These are phyloP conservation scores for Leccinum variabile DNA, from an alignment of 1,284 basidiomycete species.

Conservation along the genomic window DNA sequence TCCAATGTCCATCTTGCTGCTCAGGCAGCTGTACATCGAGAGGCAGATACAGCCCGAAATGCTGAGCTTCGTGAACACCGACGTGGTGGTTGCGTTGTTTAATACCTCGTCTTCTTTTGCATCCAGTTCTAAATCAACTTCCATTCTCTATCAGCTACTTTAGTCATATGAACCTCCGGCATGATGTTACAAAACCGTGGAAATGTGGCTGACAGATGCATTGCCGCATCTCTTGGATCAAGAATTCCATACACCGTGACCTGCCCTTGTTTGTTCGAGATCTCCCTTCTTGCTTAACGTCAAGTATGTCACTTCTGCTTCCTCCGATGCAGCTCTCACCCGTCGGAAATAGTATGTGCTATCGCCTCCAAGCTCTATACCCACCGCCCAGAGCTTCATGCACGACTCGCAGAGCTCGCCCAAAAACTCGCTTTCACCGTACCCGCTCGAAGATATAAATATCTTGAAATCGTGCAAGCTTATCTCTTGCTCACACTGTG, in stretches of 20 bases:
- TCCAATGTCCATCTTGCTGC: conserved; percentile 83
- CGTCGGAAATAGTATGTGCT: conserved; percentile 70
- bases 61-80: conserved; percentile 78
- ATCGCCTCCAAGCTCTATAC: conserved; percentile 91
- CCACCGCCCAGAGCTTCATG: conserved; percentile 80
- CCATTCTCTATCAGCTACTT: conserved; percentile 57
- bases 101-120: conserved; percentile 37
- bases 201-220: conserved; percentile 55
- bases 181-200: conserved; percentile 8
- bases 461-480: conserved; percentile 92
- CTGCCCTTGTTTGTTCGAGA: conserved; percentile 86
- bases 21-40: conserved; percentile 86
- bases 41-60: conserved; percentile 89
- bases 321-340: not conserved
- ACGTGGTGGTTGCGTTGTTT: conserved; percentile 89
- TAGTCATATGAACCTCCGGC: conserved; percentile 69
- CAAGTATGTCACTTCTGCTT: conserved; percentile 57
- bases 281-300: conserved; percentile 90
- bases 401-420: conserved; percentile 77
- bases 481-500: conserved; percentile 82
- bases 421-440: conserved; percentile 93
- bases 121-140: conserved; percentile 11
- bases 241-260: conserved; percentile 76
- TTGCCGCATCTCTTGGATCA: conserved; percentile 69
- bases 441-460: conserved; percentile 86